Conservation (phyloP, 345 rosid species). For the Eucalyptus caleyi region DNA sequence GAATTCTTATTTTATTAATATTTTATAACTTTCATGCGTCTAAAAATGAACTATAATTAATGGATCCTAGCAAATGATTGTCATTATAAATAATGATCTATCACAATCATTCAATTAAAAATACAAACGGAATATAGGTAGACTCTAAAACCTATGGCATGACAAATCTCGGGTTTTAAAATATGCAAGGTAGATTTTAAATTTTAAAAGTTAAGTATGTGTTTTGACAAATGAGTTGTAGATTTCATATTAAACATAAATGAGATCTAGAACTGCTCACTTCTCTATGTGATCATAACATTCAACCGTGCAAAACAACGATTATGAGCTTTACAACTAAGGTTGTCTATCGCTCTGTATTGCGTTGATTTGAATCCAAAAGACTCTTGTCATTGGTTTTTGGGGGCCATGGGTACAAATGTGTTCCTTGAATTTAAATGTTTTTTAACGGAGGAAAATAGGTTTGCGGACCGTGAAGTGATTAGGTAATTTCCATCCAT, state of each 20-base stretch:
- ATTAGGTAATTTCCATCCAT: neutral
- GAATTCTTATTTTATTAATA: no score
- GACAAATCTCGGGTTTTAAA: no score
- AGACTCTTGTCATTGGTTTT: neutral
- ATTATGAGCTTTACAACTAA: neutral
- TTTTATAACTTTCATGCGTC: fast-evolving
- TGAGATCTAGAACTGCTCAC: no score
- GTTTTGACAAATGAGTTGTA: fast-evolving
- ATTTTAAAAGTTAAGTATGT: no score
- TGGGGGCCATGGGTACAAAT: neutral
- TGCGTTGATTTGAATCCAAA: neutral
- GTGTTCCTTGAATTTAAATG: neutral
- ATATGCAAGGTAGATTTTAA: no score
- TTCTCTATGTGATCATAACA: neutral
- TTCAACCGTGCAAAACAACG: neutral
- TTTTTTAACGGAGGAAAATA: no score
- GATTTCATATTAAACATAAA: no score
- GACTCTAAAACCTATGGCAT: no score
- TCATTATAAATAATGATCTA: no score
- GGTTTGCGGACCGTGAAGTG: neutral
- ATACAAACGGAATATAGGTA: no score
- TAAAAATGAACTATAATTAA: fast-evolving
- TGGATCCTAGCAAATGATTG: no score
- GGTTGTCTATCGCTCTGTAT: neutral
- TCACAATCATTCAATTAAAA: no score